phyloP scores from a whole-genome alignment of 176 grass and related monocot genomes.

The Oryza longistaminata region DNA sequence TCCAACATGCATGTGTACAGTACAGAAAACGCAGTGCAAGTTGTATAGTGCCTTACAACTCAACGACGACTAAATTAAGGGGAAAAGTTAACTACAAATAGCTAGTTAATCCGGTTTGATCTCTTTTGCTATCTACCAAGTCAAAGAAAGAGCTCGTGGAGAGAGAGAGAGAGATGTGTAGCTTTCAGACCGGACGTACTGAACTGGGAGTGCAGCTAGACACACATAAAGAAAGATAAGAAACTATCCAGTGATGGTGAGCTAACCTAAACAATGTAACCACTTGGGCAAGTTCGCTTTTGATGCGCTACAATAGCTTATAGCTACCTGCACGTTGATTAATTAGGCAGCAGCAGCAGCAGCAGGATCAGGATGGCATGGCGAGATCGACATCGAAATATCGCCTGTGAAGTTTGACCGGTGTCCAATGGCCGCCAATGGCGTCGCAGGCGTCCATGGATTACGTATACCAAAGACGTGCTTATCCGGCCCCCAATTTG shows the following conservation, averaged over 20 bases:
- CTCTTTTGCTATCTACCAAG: not conserved
- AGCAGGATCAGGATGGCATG: not conserved
- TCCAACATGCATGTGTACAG: not conserved
- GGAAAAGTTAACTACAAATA: not conserved
- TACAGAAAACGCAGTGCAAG: not conserved
- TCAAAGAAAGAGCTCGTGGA: slow-evolving; percentile 8
- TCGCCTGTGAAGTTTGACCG: slow-evolving; percentile 33
- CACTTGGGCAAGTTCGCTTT: slow-evolving; percentile 49
- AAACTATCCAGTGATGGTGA: slow-evolving; percentile 14
- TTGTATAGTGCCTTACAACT: not conserved
- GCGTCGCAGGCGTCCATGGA: not conserved
- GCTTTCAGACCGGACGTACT: slow-evolving; percentile 13
- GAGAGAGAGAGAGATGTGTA: not conserved
- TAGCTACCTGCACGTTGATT: not conserved
- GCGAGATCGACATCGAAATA: not conserved
- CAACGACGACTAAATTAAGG: not conserved
- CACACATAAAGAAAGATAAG: not conserved
- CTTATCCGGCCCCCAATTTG: not conserved
- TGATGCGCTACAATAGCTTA: slow-evolving; percentile 24
- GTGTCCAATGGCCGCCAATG: slow-evolving; percentile 27
- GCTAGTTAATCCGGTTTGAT: not conserved
- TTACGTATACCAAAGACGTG: not conserved
- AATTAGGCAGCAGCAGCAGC: not conserved
- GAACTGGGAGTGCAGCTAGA: not conserved
- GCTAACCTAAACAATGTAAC: slow-evolving; percentile 15